A percentile compares a stretch with the other conserved stretches of the same genome.
phyloP scores from a whole-genome alignment of 1,139 yeast genomes.

The Zygosaccharomyces sapae region DNA sequence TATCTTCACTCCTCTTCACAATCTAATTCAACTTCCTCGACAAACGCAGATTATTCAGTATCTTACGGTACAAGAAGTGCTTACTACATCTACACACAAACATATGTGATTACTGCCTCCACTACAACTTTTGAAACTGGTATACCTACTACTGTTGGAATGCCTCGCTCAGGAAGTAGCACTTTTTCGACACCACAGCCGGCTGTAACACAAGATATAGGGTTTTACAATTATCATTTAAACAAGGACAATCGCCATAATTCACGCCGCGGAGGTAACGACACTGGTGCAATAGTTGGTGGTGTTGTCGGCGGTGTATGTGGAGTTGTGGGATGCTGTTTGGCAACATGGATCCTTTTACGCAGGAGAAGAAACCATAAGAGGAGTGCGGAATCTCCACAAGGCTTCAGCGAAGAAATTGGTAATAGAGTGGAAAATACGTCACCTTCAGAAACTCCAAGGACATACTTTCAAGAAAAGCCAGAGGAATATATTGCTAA shows the following conservation, averaged over 20 bases:
- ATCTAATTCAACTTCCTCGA: conserved; percentile 3
- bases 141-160: conserved; percentile 32
- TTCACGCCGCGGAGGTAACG: neutral
- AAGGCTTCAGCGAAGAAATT: conserved; percentile 16
- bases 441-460: conserved; percentile 3
- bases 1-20: neutral
- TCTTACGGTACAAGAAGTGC: conserved; percentile 20
- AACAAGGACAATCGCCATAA: conserved; percentile 18
- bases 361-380: conserved; percentile 14
- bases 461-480: neutral
- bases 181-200: conserved; percentile 27
- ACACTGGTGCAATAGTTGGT: conserved; percentile 26
- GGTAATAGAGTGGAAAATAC: conserved; percentile 14
- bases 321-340: conserved; percentile 20
- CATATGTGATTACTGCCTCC: conserved; percentile 41
- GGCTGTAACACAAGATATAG: conserved; percentile 36
- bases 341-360: conserved; percentile 17
- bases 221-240: conserved; percentile 28
- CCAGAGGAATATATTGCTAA: neutral
- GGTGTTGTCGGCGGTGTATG: conserved; percentile 31
- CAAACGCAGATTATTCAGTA: conserved; percentile 9
- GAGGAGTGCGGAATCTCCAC: conserved; percentile 6
- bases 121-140: conserved; percentile 40
- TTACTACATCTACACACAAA: conserved; percentile 38
- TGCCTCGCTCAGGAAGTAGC: conserved; percentile 26